Evolutionary conservation across 305 asterid species (phyloP).

Genomic region (Plantago coronopus): DNA sequence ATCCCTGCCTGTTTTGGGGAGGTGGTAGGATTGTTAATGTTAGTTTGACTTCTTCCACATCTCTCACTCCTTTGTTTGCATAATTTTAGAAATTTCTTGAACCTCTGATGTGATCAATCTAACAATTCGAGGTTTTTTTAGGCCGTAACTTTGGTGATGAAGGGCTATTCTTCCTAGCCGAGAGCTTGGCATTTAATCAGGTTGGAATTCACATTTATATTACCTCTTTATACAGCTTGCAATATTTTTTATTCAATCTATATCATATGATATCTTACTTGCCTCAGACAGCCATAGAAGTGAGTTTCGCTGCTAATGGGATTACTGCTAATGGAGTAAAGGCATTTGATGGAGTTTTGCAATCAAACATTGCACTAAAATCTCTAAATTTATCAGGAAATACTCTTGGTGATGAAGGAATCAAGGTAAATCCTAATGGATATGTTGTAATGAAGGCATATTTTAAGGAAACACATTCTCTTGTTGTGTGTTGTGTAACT

Average conservation of each 20-base stretch:
- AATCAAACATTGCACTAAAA: slow-evolving; percentile 68
- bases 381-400: slow-evolving; percentile 88
- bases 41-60: too few relatives aligned
- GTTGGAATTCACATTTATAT: slow-evolving; percentile 28
- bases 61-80: too few relatives aligned
- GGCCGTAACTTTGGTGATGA: slow-evolving; percentile 92
- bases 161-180: slow-evolving; percentile 85
- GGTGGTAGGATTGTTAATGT: too few relatives aligned
- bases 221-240: slow-evolving; percentile 6
- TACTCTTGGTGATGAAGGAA: slow-evolving; percentile 93
- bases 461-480: slow-evolving; percentile 5
- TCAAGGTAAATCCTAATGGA: slow-evolving; percentile 51
- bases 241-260: slow-evolving; percentile 18
- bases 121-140: slow-evolving; percentile 40
- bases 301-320: slow-evolving; percentile 85
- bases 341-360: slow-evolving; percentile 91
- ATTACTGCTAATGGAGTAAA: slow-evolving; percentile 84
- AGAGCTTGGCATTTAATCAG: slow-evolving; percentile 92
- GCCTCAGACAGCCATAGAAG: slow-evolving; percentile 85
- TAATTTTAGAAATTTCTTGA: slow-evolving; percentile 6
- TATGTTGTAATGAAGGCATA: slow-evolving; percentile 19
- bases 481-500: not conserved
- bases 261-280: slow-evolving; percentile 21
- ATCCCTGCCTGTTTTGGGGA: too few relatives aligned
- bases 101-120: slow-evolving; percentile 24